Conservation (phyloP, 352 stramenopile genomes). For the Globisporangium middletonii region DNA sequence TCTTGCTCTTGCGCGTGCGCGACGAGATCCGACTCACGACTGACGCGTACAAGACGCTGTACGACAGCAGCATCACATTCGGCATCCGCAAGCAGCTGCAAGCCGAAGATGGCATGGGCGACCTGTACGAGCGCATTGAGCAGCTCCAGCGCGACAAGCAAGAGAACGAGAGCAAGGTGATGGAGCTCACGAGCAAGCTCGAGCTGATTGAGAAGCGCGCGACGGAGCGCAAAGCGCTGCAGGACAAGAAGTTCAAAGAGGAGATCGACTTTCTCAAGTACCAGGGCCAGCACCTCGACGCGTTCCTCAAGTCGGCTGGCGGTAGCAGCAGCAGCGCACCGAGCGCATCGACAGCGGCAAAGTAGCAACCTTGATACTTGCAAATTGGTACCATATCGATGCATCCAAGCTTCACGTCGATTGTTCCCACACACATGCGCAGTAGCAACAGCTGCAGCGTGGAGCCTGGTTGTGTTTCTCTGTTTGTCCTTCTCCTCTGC, state of each 20-base stretch:
- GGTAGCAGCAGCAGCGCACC: conserved; percentile 20
- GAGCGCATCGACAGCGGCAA: neutral
- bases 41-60: conserved; percentile 94
- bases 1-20: conserved; percentile 88
- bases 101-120: conserved; percentile 89
- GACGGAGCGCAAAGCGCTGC: conserved; percentile 79
- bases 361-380: neutral
- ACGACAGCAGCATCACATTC: conserved; percentile 91
- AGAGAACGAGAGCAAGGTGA: conserved; percentile 75
- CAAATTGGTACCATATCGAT: no score
- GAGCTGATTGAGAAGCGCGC: conserved; percentile 92
- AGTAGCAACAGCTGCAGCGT: neutral
- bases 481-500: conserved; percentile 1
- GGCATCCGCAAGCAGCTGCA: conserved; percentile 92
- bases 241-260: conserved; percentile 93
- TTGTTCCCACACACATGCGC: no score
- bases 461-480: neutral
- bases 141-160: conserved; percentile 52
- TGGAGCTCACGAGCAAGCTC: conserved; percentile 88
- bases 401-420: neutral
- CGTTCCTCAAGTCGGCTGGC: conserved; percentile 89
- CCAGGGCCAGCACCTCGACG: conserved; percentile 93
- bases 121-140: conserved; percentile 65
- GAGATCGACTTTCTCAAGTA: conserved; percentile 95
- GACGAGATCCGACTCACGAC: conserved; percentile 93